These are phyloP conservation scores for Thermothelomyces thermophilus DNA, from an alignment of 2,329 filamentous ascomycete genomes.

Conservation along the genomic window DNA sequence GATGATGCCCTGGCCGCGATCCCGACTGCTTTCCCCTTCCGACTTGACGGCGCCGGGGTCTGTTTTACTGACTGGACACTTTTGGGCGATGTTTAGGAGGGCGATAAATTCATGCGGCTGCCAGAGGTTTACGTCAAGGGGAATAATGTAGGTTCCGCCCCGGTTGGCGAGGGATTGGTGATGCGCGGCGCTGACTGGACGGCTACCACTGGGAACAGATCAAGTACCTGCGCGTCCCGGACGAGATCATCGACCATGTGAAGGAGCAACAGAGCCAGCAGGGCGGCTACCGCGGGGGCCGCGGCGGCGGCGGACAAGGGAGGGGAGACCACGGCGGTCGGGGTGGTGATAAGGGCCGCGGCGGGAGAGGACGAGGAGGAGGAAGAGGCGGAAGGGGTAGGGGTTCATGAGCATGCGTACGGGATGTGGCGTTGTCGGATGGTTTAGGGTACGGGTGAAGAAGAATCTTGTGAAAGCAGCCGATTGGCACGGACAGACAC, in stretches of 20 bases:
- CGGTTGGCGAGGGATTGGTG: neutral
- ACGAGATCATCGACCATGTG: slow-evolving; percentile 91
- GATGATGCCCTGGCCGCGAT: too few species aligned
- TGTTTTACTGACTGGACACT: neutral
- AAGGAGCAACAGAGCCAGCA: slow-evolving; percentile 77
- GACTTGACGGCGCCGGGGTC: neutral
- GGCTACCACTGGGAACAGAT: slow-evolving; percentile 54
- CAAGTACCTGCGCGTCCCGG: slow-evolving; percentile 93
- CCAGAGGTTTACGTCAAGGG: slow-evolving; percentile 94
- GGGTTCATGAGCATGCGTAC: slow-evolving; percentile 7
- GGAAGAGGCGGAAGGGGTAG: slow-evolving; percentile 18
- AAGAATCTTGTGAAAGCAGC: too few species aligned
- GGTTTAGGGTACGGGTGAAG: neutral
- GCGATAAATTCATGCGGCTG: slow-evolving; percentile 86
- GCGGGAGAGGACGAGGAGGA: slow-evolving; percentile 35
- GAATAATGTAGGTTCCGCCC: slow-evolving; percentile 70
- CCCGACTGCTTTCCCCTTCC: neutral
- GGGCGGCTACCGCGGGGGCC: slow-evolving; percentile 57
- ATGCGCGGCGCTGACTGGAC: neutral
- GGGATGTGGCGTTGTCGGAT: neutral
- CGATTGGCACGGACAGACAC: too few species aligned
- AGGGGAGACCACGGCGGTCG: slow-evolving; percentile 54
- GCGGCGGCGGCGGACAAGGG: slow-evolving; percentile 47
- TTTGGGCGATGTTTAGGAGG: slow-evolving; percentile 52
- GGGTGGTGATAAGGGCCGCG: slow-evolving; percentile 47